Percentiles rank a stretch among this genome's conserved stretches.
Conservation (phyloP, 148 eudicot species). For the Hydrangea macrophylla region DNA sequence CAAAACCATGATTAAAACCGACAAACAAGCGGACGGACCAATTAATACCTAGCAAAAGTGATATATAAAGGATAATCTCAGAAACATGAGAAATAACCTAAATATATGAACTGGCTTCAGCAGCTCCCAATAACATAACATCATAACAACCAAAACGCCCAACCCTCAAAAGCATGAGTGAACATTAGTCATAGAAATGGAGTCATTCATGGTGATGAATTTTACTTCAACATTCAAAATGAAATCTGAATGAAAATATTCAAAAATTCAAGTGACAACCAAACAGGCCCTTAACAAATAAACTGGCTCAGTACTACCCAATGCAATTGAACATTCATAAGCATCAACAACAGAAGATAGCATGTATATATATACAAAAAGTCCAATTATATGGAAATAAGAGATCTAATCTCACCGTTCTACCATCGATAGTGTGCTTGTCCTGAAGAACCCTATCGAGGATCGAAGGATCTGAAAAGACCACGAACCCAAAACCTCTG, state of each 20-base stretch:
- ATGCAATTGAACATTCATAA: not conserved
- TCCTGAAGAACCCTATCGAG: constrained; percentile 79
- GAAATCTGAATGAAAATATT: too few relatives aligned
- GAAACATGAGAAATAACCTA: not conserved
- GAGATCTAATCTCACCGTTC: constrained; percentile 47
- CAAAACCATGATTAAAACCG: not conserved
- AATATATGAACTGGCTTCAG: not conserved
- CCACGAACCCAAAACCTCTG: constrained; percentile 86
- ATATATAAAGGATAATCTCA: too few relatives aligned
- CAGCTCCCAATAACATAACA: not conserved
- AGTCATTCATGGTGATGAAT: too few relatives aligned
- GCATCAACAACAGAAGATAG: constrained; percentile 2
- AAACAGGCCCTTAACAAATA: not conserved
- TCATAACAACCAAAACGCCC: constrained; percentile 6
- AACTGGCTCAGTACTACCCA: not conserved
- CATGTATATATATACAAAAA: not conserved
- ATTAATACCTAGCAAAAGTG: too few relatives aligned
- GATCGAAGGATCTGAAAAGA: constrained; percentile 74
- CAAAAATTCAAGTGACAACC: too few relatives aligned
- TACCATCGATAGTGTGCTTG: constrained; percentile 69
- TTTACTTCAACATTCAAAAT: too few relatives aligned
- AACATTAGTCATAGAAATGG: constrained; percentile 2
- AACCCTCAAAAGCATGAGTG: constrained; percentile 1
- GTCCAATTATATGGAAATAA: not conserved
- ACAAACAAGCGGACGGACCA: not conserved